phyloP scores from a whole-genome alignment of 2,329 filamentous ascomycete species.

The Trichoderma oligosporum region DNA sequence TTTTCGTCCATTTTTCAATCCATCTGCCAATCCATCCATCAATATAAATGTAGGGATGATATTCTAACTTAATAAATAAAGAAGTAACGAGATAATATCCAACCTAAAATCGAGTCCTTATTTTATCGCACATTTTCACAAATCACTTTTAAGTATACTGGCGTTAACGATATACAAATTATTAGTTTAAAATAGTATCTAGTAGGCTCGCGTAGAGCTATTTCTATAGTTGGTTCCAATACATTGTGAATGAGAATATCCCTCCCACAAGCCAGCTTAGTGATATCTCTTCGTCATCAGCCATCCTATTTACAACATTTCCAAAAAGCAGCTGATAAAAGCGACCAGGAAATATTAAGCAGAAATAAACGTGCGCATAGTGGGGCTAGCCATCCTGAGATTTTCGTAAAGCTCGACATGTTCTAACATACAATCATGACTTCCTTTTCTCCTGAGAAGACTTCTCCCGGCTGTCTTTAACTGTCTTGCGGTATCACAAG shows the following conservation, averaged over 20 bases:
- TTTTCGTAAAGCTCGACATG: not conserved
- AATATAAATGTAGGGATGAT: not conserved
- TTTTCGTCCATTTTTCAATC: no score
- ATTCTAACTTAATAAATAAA: not conserved
- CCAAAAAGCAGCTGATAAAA: not conserved
- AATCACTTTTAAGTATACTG: not conserved
- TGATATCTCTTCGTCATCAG: not conserved
- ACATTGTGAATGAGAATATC: not conserved
- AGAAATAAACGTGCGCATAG: not conserved
- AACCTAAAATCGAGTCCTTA: not conserved
- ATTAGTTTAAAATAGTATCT: not conserved
- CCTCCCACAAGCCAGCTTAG: not conserved
- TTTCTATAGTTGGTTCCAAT: not conserved
- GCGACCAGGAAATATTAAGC: not conserved
- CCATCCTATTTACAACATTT: not conserved
- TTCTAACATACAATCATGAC: constrained; percentile 12
- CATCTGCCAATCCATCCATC: not conserved
- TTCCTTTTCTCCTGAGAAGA: not conserved
- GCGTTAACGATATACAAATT: not conserved
- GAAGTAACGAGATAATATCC: not conserved
- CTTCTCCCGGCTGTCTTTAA: not conserved
- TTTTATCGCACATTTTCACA: not conserved
- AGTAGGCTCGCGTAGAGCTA: not conserved
- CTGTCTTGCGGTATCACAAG: constrained; percentile 34
- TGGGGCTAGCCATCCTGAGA: not conserved